Conservation (phyloP, 192 early-diverging fungal genomes). For the Coemansia furcata region DNA sequence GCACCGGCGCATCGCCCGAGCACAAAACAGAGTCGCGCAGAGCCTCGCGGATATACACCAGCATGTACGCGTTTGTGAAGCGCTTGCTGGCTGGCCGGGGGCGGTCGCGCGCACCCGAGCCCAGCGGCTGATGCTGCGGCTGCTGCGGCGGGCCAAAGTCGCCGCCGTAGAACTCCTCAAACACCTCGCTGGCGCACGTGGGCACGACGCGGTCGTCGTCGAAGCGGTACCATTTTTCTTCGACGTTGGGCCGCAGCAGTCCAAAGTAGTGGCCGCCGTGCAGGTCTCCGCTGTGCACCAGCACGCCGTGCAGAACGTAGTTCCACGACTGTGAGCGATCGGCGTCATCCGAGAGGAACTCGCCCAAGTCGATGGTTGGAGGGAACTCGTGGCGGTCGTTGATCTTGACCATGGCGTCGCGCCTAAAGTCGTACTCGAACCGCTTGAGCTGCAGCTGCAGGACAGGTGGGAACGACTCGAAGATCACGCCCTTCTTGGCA, state of each 20-base stretch:
- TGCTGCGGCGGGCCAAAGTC: constrained; percentile 49
- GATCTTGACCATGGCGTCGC: constrained; percentile 91
- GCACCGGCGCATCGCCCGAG: constrained; percentile 69
- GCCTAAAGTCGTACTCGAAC: constrained; percentile 95
- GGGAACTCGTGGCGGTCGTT: constrained; percentile 98
- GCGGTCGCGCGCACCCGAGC: constrained; percentile 44
- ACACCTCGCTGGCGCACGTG: constrained; percentile 73
- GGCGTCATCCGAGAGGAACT: constrained; percentile 71
- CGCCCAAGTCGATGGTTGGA: constrained; percentile 75
- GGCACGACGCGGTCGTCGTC: constrained; percentile 94
- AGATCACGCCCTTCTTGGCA: constrained; percentile 95
- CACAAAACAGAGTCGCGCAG: constrained; percentile 71
- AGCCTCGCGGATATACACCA: constrained; percentile 90
- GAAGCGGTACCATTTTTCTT: constrained; percentile 88
- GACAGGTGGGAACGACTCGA: constrained; percentile 89
- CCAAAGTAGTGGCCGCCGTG: constrained; percentile 95
- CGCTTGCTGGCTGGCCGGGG: constrained; percentile 58
- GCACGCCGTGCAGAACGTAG: constrained; percentile 91
- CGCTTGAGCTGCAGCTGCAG: constrained; percentile 95
- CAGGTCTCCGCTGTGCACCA: constrained; percentile 93
- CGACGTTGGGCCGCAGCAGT: constrained; percentile 74
- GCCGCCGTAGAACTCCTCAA: constrained; percentile 95
- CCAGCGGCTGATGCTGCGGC: not conserved
- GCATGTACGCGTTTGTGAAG: constrained; percentile 98
- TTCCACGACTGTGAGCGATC: constrained; percentile 63